These are phyloP conservation scores for Aspergillus hancockii DNA, from an alignment of 495 filamentous ascomycete species.

Conservation along the genomic window DNA sequence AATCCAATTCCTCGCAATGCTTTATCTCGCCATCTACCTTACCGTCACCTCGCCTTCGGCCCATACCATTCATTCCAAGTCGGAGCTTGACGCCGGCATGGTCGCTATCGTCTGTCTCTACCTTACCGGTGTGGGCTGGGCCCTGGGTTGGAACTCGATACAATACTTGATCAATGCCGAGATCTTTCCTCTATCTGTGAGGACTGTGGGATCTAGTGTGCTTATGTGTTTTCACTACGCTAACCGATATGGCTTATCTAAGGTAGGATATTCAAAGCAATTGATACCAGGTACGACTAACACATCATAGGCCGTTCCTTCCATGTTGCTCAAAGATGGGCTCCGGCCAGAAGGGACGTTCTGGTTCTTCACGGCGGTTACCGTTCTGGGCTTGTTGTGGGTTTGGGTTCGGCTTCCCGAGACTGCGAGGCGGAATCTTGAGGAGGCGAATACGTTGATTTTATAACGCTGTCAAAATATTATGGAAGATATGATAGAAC, in stretches of 20 bases:
- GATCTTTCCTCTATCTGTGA: constrained; percentile 56
- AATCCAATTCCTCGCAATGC: constrained; percentile 55
- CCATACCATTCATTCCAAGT: constrained; percentile 4
- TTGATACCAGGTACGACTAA: background rate
- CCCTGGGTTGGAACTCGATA: constrained; percentile 66
- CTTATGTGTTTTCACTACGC: constrained; percentile 55
- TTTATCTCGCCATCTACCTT: constrained; percentile 62
- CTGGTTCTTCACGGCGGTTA: constrained; percentile 57
- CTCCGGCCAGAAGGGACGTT: constrained; percentile 50
- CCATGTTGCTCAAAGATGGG: constrained; percentile 43
- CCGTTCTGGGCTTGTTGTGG: background rate
- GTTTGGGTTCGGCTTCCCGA: background rate
- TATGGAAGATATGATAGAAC: too few species aligned
- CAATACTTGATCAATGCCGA: constrained; percentile 70
- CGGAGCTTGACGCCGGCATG: constrained; percentile 28
- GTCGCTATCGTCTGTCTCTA: constrained; percentile 59
- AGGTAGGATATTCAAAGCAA: constrained; percentile 34
- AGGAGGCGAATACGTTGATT: background rate
- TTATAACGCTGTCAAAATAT: too few species aligned
- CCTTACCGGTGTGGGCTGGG: constrained; percentile 60
- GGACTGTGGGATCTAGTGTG: constrained; percentile 24
- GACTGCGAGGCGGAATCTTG: background rate
- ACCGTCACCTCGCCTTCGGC: constrained; percentile 33
- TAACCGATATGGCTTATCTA: constrained; percentile 56
- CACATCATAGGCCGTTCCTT: constrained; percentile 34